Conservation (phyloP, 2,329 filamentous ascomycete genomes). For the Cryphonectria radicalis region DNA sequence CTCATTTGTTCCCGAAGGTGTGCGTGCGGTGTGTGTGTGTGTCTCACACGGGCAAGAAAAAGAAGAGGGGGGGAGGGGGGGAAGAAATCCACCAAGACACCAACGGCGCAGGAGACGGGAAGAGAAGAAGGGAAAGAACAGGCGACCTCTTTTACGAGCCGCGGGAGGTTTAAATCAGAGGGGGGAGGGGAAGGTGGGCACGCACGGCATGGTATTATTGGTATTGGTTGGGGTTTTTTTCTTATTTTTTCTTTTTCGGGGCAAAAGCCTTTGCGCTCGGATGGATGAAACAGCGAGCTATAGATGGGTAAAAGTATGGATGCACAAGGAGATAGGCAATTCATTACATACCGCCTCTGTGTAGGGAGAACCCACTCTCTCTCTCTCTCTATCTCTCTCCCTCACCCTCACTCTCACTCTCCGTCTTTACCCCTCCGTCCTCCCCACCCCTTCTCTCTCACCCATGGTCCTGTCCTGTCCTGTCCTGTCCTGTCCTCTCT, state of each 20-base stretch:
- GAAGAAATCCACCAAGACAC: background rate
- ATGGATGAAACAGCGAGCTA: background rate
- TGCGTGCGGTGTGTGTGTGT: background rate
- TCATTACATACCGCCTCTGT: background rate
- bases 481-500: background rate
- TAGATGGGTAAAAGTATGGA: background rate
- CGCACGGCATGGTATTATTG: background rate
- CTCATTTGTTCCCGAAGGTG: background rate
- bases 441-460: background rate
- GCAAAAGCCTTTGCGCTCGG: background rate
- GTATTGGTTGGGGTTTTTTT: background rate
- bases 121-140: background rate
- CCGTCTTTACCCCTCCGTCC: background rate
- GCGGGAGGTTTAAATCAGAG: background rate
- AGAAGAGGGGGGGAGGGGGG: too few species aligned
- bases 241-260: too few species aligned
- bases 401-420: background rate
- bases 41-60: background rate
- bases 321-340: background rate
- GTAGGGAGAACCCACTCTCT: background rate
- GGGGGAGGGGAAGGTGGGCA: too few species aligned
- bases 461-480: too few species aligned
- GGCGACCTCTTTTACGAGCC: background rate
- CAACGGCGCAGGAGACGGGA: background rate
- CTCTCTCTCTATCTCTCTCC: background rate